Evolutionary conservation across 2,329 filamentous ascomycete genomes (phyloP).

Genomic region (Colletotrichum liaoningense): DNA sequence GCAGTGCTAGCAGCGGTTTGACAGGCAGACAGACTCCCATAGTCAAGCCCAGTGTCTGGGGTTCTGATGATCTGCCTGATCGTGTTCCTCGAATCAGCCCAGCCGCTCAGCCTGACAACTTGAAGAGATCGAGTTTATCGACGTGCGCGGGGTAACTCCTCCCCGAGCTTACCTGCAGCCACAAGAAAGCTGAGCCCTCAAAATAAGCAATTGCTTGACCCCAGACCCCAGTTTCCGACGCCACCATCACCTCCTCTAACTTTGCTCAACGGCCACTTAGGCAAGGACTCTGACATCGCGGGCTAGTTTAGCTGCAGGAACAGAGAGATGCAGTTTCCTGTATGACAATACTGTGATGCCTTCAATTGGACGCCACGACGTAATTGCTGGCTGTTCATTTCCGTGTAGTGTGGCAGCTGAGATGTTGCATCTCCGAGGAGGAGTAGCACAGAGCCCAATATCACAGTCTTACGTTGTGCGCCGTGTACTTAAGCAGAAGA

Average conservation of each 20-base stretch:
- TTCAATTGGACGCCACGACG: constrained; percentile 13
- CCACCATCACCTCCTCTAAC: background rate
- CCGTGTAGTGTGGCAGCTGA: background rate
- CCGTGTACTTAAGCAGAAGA: background rate
- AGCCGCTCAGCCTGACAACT: background rate
- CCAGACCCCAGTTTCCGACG: constrained; percentile 3
- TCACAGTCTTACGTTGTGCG: background rate
- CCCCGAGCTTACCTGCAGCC: constrained; percentile 19
- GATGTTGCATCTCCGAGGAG: background rate
- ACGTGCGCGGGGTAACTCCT: background rate
- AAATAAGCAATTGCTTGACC: constrained; percentile 15
- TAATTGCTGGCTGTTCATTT: constrained; percentile 6
- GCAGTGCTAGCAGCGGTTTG: background rate
- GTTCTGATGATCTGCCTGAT: background rate
- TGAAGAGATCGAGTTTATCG: background rate
- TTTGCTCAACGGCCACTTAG: background rate
- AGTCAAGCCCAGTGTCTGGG: background rate
- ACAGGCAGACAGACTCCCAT: background rate
- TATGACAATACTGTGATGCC: background rate
- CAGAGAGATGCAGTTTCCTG: background rate
- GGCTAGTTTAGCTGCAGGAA: constrained; percentile 3
- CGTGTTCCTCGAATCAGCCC: background rate
- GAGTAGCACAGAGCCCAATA: background rate
- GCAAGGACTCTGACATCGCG: background rate
- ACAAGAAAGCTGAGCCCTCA: background rate